phyloP scores from a whole-genome alignment of 2,329 filamentous ascomycete genomes.

The Madurella mycetomatis region DNA sequence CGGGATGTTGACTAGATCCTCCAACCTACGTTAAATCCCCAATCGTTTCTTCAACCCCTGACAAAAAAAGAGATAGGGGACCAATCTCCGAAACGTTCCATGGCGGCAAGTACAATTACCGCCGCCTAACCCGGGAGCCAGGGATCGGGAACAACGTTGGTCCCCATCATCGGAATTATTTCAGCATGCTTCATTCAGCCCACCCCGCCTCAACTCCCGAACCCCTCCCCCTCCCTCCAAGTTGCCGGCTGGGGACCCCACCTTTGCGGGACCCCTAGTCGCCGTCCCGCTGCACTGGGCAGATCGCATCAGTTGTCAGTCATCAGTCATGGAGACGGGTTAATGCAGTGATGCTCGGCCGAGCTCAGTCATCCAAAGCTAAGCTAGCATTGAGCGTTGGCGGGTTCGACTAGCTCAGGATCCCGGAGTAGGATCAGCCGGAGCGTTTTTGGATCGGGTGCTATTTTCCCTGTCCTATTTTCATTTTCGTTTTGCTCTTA shows the following conservation, averaged over 20 bases:
- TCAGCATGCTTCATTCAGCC: slow-evolving; percentile 7
- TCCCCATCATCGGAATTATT: slow-evolving; percentile 7
- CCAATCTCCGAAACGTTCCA: background rate
- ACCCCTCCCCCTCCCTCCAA: slow-evolving; percentile 9
- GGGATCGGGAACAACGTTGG: slow-evolving; percentile 17
- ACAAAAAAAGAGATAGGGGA: too few relatives aligned
- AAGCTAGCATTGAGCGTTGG: too few relatives aligned
- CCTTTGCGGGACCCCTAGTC: background rate
- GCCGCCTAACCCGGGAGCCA: background rate
- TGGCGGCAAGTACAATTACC: background rate
- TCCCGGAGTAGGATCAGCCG: background rate
- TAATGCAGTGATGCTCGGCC: too few relatives aligned
- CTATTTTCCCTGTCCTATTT: slow-evolving; percentile 4
- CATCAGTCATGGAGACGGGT: background rate
- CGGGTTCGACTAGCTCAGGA: too few relatives aligned
- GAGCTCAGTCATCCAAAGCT: too few relatives aligned
- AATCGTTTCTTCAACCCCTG: too few relatives aligned
- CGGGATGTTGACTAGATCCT: too few relatives aligned
- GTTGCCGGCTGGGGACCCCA: background rate
- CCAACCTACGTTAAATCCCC: too few relatives aligned
- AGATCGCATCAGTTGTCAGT: background rate
- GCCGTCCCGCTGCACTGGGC: background rate
- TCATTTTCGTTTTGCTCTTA: background rate
- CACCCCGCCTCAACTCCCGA: slow-evolving; percentile 19
- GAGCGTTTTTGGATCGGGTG: background rate